phyloP scores from a whole-genome alignment of 768 basidiomycete species.

The Agrocybe chaxingu region DNA sequence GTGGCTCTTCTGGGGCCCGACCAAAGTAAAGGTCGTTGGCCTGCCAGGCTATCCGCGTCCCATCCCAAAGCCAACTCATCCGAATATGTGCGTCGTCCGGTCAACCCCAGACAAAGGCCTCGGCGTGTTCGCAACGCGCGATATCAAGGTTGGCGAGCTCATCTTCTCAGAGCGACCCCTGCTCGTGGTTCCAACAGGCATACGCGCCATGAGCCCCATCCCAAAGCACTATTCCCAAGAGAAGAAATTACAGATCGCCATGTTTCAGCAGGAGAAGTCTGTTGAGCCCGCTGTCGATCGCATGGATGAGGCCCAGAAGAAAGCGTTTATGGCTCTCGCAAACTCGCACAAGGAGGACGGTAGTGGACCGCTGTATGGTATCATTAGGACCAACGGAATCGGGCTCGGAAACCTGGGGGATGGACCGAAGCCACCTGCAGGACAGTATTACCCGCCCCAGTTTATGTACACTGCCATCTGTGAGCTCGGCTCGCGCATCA shows the following conservation, averaged over 20 bases:
- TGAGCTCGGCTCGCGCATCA: no score
- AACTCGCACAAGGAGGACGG: constrained; percentile 30
- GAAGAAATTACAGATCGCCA: not conserved
- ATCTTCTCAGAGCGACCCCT: constrained; percentile 7
- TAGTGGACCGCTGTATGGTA: constrained; percentile 29
- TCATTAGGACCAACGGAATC: constrained; percentile 31
- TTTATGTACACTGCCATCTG: no score
- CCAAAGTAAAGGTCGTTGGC: constrained; percentile 3
- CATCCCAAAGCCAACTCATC: not conserved
- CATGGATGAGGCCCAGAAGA: constrained; percentile 20
- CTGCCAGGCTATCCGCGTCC: constrained; percentile 2
- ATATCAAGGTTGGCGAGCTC: constrained; percentile 3
- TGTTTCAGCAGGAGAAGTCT: constrained; percentile 17
- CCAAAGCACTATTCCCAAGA: not conserved
- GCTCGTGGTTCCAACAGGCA: not conserved
- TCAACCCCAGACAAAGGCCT: not conserved
- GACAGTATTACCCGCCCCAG: no score
- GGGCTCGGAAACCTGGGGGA: constrained; percentile 17
- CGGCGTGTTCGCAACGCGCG: not conserved
- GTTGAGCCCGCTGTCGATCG: constrained; percentile 21
- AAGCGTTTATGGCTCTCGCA: constrained; percentile 26
- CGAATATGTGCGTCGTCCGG: not conserved
- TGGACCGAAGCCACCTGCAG: constrained; percentile 1
- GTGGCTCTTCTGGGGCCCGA: not conserved
- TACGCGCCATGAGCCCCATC: not conserved